Percentiles rank a stretch among this genome's conserved stretches.
Evolutionary conservation across 176 grass and related monocot genomes (phyloP).

Genomic region (bread wheat (Triticum aestivum)): IWGSC_CS_RefSeq_v2.1 NC_057809.1:597678993-597679492

Average conservation of each 20-base stretch:
- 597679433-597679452: conserved; percentile 96
- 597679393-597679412: conserved; percentile 94
- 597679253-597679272: no score
- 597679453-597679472: conserved; percentile 97
- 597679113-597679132: conserved; percentile 76
- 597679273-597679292: no score
- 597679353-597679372: conserved; percentile 31
- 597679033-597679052: conserved; percentile 72
- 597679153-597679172: conserved; percentile 92
- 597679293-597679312: no score
- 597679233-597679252: not conserved
- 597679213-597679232: not conserved
- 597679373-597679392: conserved; percentile 62
- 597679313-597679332: no score
- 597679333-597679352: not conserved
- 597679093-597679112: conserved; percentile 81
- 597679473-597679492: conserved; percentile 82
- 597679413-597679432: conserved; percentile 96
- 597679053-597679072: conserved; percentile 89
- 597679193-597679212: conserved; percentile 17
- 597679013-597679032: conserved; percentile 21
- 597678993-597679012: conserved; percentile 18
- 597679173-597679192: conserved; percentile 63
- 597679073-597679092: conserved; percentile 68
- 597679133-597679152: conserved; percentile 92